These are phyloP conservation scores for Ehretia macrophylla DNA, from an alignment of 257 asterid genomes.

Conservation along the genomic window DNA sequence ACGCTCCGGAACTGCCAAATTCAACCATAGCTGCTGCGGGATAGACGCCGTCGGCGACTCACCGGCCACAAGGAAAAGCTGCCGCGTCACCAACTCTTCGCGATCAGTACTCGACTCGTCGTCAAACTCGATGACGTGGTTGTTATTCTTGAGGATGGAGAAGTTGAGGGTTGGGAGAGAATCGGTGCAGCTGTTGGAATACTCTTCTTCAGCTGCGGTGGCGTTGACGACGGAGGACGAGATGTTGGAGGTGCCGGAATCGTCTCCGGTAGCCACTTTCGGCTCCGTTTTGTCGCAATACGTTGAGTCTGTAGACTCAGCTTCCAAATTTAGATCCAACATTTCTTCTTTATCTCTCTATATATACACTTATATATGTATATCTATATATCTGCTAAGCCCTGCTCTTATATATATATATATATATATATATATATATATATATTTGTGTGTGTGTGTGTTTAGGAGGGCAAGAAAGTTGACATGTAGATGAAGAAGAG, in stretches of 20 bases:
- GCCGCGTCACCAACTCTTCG: conserved; percentile 27
- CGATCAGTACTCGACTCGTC: conserved; percentile 24
- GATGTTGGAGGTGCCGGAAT: conserved; percentile 27
- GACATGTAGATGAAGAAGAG: too few relatives aligned
- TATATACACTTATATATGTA: not conserved
- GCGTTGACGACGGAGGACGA: conserved; percentile 34
- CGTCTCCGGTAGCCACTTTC: conserved; percentile 14
- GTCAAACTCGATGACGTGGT: conserved; percentile 22
- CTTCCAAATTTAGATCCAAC: conserved; percentile 87
- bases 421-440: too few relatives aligned
- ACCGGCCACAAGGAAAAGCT: conserved; percentile 50
- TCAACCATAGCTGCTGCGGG: conserved; percentile 43
- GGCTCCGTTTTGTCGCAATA: conserved; percentile 38
- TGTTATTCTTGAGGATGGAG: conserved; percentile 39
- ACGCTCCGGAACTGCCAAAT: conserved; percentile 60
- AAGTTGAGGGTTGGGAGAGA: conserved; percentile 31
- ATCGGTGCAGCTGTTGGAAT: conserved; percentile 46
- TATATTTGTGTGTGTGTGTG: too few relatives aligned
- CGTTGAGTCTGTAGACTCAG: conserved; percentile 26
- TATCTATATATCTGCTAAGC: too few relatives aligned
- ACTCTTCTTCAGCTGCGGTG: conserved; percentile 34
- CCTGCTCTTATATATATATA: too few relatives aligned
- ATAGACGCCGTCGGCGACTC: not conserved
- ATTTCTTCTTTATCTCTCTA: conserved; percentile 20
- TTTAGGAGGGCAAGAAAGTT: too few relatives aligned